phyloP scores from a whole-genome alignment of 2,329 filamentous ascomycete genomes.

The Paracorniculantispora psalliotae region DNA sequence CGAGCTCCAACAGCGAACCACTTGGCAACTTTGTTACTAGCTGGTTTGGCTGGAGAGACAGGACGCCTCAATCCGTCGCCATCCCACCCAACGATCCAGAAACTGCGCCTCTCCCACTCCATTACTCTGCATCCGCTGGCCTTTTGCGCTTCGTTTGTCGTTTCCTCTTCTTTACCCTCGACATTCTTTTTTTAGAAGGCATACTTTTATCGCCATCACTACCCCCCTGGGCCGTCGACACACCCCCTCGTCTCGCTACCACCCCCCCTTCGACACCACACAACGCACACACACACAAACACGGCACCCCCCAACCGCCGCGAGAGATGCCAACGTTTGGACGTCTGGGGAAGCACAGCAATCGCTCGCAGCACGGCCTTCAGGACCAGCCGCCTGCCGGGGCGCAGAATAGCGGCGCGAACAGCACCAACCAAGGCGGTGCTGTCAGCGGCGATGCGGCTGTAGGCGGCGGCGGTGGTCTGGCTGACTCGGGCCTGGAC shows the following conservation, averaged over 20 bases:
- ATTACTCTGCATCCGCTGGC: slow-evolving; percentile 14
- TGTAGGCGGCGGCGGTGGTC: slow-evolving; percentile 3
- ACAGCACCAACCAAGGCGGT: background rate
- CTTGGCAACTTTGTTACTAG: background rate
- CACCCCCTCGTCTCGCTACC: slow-evolving; percentile 1
- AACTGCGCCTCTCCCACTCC: slow-evolving; percentile 15
- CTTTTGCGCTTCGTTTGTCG: slow-evolving; percentile 18
- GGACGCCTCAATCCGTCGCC: slow-evolving; percentile 8
- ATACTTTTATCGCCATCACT: background rate
- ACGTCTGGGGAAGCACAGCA: slow-evolving; percentile 51
- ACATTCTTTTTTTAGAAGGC: slow-evolving; percentile 16
- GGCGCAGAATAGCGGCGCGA: slow-evolving; percentile 1
- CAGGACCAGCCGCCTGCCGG: slow-evolving; percentile 35
- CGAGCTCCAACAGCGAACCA: slow-evolving; percentile 3
- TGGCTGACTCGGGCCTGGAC: slow-evolving; percentile 4
- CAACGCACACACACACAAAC: background rate
- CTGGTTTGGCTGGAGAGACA: background rate
- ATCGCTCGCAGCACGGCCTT: slow-evolving; percentile 53
- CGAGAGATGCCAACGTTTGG: slow-evolving; percentile 46
- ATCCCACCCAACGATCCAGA: slow-evolving; percentile 8
- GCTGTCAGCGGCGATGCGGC: background rate
- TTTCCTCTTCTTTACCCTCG: slow-evolving; percentile 16
- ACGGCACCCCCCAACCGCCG: background rate
- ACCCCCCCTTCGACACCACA: background rate
- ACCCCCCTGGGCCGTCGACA: background rate